Evolutionary conservation across 257 asterid species (phyloP).

Genomic region (Euphrasia confusa): DNA sequence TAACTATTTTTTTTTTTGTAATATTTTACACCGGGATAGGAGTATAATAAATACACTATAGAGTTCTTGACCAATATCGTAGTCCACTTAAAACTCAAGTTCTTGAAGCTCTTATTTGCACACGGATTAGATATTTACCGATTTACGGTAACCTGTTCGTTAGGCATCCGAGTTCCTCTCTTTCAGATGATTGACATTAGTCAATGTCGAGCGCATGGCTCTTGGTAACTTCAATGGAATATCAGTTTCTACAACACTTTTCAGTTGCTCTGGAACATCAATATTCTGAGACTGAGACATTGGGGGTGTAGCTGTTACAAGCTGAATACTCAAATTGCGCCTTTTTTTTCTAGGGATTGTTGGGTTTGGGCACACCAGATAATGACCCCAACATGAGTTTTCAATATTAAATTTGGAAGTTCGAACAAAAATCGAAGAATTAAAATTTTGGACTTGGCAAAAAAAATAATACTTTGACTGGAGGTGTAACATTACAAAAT

Average conservation of each 20-base stretch:
- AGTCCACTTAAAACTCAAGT: too few relatives aligned
- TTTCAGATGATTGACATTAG: conserved; percentile 51
- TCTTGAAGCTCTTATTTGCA: too few relatives aligned
- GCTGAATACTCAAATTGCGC: conserved; percentile 73
- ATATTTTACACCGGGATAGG: too few relatives aligned
- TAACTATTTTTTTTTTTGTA: too few relatives aligned
- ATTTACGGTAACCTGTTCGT: conserved; percentile 26
- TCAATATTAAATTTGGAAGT: not conserved
- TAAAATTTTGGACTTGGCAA: not conserved
- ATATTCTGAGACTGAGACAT: conserved; percentile 31
- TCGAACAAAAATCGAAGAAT: not conserved
- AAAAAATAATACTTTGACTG: not conserved
- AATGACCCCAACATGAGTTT: conserved; percentile 39
- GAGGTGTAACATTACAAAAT: too few relatives aligned
- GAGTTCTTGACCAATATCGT: too few relatives aligned
- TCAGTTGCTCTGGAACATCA: conserved; percentile 40
- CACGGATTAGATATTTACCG: not conserved
- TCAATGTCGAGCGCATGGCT: conserved; percentile 53
- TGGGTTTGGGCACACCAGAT: conserved; percentile 57
- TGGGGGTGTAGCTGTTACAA: conserved; percentile 64
- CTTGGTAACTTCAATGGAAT: conserved; percentile 66
- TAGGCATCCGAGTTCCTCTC: conserved; percentile 56
- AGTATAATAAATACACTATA: too few relatives aligned
- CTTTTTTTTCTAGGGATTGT: conserved; percentile 53
- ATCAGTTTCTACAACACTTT: conserved; percentile 35